Evolutionary conservation across 345 rosid species (phyloP), one percentile per base, ranked within the genome.

Genomic region (Brassica nigra): DNA sequence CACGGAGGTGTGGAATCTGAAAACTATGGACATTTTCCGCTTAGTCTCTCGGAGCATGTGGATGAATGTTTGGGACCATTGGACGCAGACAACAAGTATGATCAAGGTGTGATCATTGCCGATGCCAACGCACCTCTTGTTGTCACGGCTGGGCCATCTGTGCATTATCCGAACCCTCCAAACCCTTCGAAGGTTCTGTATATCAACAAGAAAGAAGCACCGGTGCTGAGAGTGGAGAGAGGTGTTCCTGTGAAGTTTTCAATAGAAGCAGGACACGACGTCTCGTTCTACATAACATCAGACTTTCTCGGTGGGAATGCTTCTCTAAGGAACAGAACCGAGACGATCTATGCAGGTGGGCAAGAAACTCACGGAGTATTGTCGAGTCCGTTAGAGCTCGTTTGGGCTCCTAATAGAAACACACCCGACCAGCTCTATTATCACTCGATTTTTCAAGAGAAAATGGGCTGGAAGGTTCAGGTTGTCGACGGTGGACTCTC

Each of bases 381-480:
- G 52, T 85, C 93, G 34, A 91, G 91, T 77, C 98, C 98, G 0
- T 78, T 73, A 31, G 96, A 95, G 73, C 85, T 95, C 84, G 79
- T 85, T 67, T 95, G 98, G 99, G 81, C 89, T 63, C 98, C 97
- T 0, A 89, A 90, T 75, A 90, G 99, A 86, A 95, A 95, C 82
- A 93, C 98, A 4, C 97, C 97, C 0, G 92, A 95, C 82, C 90
- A 85, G 70, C 97, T 93, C 57, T 91, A 90, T 76, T 93, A 95
- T 82, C 98, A 93, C 33, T 95, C 98, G 1, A 66, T 89, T 75
- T 95, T 73, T 83, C 87, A 91, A 75, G 89, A 82, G 79, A 93
- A 95, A 84, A 93, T 93, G 98, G 99, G 99, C 6, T 95, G 99
- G 99, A 90, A 84, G 80, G 86, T 95, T 84, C 86, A 93, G 88